A percentile compares a stretch with the other conserved stretches of the same genome.
These are phyloP conservation scores for Verbascum thapsus DNA, from an alignment of 257 asterid species.

Conservation along the genomic window DNA sequence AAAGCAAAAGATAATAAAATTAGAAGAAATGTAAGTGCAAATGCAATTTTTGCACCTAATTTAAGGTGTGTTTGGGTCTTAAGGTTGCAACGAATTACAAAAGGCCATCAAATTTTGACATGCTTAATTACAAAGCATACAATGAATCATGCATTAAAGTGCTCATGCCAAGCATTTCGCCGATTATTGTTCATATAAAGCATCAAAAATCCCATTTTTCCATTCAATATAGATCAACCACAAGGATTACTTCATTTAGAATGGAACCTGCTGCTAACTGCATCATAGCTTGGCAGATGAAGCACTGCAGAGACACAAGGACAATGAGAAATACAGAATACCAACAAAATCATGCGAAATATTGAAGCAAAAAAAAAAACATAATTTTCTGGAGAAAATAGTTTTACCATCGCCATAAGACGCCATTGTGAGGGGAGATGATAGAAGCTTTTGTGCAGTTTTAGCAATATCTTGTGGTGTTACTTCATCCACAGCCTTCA, in stretches of 20 bases:
- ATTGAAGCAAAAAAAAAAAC: conserved; percentile 2
- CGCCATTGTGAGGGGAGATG: conserved; percentile 91
- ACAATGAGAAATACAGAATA: not conserved
- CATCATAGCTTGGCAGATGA: conserved; percentile 74
- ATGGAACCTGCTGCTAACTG: conserved; percentile 54
- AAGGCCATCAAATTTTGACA: not conserved
- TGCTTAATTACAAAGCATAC: conserved; percentile 22
- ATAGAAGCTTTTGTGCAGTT: conserved; percentile 51
- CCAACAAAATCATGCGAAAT: not conserved
- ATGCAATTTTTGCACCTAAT: too few relatives aligned
- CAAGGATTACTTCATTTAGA: conserved; percentile 33
- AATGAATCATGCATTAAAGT: conserved; percentile 33
- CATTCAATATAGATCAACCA: conserved; percentile 9
- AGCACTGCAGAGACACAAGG: conserved; percentile 52
- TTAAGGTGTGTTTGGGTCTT: too few relatives aligned
- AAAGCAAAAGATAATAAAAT: too few relatives aligned
- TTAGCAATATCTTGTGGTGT: conserved; percentile 55
- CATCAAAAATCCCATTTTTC: conserved; percentile 40
- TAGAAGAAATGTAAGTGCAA: too few relatives aligned
- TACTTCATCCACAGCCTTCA: conserved; percentile 63
- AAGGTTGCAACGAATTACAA: too few relatives aligned
- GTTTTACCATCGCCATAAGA: conserved; percentile 94
- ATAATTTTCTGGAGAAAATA: not conserved
- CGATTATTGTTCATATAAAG: conserved; percentile 29
- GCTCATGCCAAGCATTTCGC: not conserved